Conservation (phyloP, 805 yeast genomes). For the Pichia manshurica region DNA sequence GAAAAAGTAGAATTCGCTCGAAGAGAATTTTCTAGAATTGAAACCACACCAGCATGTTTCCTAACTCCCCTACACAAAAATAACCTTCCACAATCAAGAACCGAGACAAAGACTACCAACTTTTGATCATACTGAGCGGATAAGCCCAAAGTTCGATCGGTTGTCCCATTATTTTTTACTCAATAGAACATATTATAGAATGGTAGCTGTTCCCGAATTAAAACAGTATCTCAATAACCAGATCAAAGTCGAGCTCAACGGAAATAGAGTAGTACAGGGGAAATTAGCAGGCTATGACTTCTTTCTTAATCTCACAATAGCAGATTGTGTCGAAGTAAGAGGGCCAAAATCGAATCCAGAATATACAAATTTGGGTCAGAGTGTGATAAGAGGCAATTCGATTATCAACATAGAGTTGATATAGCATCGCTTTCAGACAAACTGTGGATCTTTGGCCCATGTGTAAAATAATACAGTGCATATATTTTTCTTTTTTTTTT, state of each 20-base stretch:
- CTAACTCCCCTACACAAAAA: background rate
- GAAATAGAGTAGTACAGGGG: conserved; percentile 74
- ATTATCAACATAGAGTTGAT: conserved; percentile 45
- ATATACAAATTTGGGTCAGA: conserved; percentile 25
- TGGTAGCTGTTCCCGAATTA: conserved; percentile 34
- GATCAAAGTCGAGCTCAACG: conserved; percentile 69
- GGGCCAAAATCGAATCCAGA: conserved; percentile 11
- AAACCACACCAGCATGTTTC: background rate
- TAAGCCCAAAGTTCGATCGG: no score
- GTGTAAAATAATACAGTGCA: background rate
- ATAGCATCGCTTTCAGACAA: background rate
- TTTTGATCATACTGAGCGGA: no score
- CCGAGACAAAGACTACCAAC: no score
- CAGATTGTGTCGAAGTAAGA: conserved; percentile 17
- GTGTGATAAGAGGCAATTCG: conserved; percentile 49
- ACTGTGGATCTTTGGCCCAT: background rate
- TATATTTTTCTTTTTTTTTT: no score
- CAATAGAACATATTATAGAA: conserved; percentile 6
- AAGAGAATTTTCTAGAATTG: conserved; percentile 9
- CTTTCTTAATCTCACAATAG: conserved; percentile 32
- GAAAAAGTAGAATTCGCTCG: no score
- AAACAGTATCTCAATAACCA: conserved; percentile 72
- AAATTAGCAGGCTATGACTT: conserved; percentile 80
- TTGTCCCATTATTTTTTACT: no score
- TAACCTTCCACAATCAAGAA: no score